Evolutionary conservation across 805 yeast genomes (phyloP).

Genomic region (Candida nemodendra): DNA sequence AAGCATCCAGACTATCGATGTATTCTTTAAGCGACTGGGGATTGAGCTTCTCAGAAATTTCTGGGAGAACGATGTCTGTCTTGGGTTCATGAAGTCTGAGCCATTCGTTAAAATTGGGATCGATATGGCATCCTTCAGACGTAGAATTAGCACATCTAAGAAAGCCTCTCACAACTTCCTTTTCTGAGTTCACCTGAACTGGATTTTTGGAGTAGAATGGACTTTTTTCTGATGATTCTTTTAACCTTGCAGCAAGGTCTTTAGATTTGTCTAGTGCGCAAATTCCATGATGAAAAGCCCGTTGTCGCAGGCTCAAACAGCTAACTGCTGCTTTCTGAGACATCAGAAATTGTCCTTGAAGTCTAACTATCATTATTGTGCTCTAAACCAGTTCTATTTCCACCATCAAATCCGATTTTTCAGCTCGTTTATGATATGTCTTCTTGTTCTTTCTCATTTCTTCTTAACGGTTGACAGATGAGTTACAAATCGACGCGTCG

Average conservation of each 20-base stretch:
- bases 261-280: no score
- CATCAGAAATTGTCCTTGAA: no score
- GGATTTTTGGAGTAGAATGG: slow-evolving; percentile 9
- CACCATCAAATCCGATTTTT: no score
- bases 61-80: slow-evolving; percentile 10
- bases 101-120: slow-evolving; percentile 6
- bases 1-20: slow-evolving; percentile 6
- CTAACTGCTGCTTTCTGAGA: no score
- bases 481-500: no score
- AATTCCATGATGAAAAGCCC: no score
- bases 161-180: slow-evolving; percentile 14
- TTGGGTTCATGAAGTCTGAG: slow-evolving; percentile 1
- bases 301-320: no score
- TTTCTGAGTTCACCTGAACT: slow-evolving; percentile 12
- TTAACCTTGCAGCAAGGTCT: not conserved
- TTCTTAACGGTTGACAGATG: no score
- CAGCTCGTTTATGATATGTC: no score
- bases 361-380: no score
- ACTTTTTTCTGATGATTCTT: not conserved
- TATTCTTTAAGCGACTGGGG: slow-evolving; percentile 6
- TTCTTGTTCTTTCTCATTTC: no score
- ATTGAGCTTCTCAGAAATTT: slow-evolving; percentile 11
- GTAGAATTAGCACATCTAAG: slow-evolving; percentile 1
- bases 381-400: no score
- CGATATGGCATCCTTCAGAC: not conserved